Evolutionary conservation across 305 asterid genomes (phyloP).

Genomic region (Fraxinus greggii): DNA sequence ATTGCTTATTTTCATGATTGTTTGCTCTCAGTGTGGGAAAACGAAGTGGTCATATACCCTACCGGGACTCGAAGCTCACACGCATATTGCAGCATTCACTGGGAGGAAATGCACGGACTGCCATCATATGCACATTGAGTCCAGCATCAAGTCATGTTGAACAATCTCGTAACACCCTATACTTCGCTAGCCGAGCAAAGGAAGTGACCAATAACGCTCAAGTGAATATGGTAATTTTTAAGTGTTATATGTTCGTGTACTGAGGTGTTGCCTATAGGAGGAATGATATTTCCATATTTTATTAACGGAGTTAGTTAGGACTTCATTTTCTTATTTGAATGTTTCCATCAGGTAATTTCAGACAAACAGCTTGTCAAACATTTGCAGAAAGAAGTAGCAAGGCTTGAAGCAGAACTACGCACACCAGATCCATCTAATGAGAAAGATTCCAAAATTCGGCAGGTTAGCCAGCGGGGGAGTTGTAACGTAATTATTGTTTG

Average conservation of each 20-base stretch:
- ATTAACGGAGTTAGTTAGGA: background rate
- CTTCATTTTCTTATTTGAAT: slow-evolving; percentile 9
- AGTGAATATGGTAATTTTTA: slow-evolving; percentile 77
- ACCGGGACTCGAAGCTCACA: slow-evolving; percentile 93
- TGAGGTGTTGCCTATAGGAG: background rate
- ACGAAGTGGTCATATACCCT: slow-evolving; percentile 94
- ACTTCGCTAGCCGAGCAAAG: slow-evolving; percentile 92
- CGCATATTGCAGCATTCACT: slow-evolving; percentile 95
- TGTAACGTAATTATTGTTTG: slow-evolving; percentile 2
- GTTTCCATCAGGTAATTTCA: slow-evolving; percentile 64
- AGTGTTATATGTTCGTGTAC: background rate
- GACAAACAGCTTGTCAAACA: slow-evolving; percentile 96
- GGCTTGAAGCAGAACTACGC: slow-evolving; percentile 83
- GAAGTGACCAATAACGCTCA: slow-evolving; percentile 95
- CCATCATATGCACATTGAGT: slow-evolving; percentile 95
- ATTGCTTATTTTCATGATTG: slow-evolving; percentile 12
- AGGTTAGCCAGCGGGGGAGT: slow-evolving; percentile 46
- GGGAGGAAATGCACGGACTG: slow-evolving; percentile 99
- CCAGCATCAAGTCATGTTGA: slow-evolving; percentile 92
- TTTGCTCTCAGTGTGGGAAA: slow-evolving; percentile 68
- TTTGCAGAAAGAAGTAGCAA: slow-evolving; percentile 93
- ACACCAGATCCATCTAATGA: slow-evolving; percentile 81
- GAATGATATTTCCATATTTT: background rate
- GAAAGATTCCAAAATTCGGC: slow-evolving; percentile 68
- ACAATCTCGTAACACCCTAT: slow-evolving; percentile 91